Conservation (phyloP, 257 asterid genomes). For the Solanum okadae region DNA sequence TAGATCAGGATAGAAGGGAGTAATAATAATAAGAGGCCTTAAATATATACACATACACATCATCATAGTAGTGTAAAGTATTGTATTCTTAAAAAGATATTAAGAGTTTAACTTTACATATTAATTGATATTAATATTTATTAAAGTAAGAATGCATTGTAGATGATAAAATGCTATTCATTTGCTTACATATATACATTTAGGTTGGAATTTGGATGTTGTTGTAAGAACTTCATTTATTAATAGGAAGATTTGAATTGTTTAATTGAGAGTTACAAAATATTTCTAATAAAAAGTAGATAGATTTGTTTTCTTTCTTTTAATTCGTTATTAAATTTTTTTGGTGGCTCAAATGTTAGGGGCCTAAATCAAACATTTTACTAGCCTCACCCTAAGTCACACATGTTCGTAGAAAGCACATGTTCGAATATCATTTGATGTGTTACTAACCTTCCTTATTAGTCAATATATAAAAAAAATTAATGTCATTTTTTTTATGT, state of each 20-base stretch:
- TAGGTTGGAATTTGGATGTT: background rate
- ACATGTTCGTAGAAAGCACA: background rate
- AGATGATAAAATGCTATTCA: background rate
- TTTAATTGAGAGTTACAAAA: no score
- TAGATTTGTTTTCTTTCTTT: background rate
- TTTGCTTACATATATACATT: no score
- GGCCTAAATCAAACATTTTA: no score
- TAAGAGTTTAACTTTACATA: no score
- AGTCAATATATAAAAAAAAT: no score
- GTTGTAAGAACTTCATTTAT: background rate
- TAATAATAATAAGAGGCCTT: background rate
- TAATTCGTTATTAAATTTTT: no score
- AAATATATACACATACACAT: background rate
- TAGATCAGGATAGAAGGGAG: background rate
- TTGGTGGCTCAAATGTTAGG: no score
- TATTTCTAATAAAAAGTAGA: background rate
- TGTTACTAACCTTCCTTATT: background rate
- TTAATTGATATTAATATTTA: no score
- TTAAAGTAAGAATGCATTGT: background rate
- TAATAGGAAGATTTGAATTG: background rate
- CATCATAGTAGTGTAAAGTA: no score
- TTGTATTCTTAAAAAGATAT: no score
- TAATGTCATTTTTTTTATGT: no score
- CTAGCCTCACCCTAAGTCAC: no score
- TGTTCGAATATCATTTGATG: background rate